Evolutionary conservation across 2,329 filamentous ascomycete species (phyloP).

Genomic region (Claviceps pusilla): DNA sequence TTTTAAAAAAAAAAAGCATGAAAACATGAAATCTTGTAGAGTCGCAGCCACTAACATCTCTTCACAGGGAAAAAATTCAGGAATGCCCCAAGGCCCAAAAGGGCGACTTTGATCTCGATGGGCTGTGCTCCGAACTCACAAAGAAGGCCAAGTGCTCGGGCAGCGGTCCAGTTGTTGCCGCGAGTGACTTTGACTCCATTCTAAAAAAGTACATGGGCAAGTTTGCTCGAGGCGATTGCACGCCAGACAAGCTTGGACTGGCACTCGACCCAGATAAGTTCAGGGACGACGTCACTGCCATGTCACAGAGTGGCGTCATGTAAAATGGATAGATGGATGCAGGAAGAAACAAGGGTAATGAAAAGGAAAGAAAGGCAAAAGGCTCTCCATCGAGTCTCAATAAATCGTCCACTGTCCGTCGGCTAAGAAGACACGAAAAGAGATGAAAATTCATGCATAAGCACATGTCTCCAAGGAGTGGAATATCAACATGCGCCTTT

Average conservation of each 20-base stretch:
- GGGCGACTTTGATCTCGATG: slow-evolving; percentile 86
- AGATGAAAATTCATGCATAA: too few species aligned
- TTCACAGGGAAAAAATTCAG: slow-evolving; percentile 71
- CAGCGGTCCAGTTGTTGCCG: slow-evolving; percentile 73
- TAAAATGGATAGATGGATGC: neutral
- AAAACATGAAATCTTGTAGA: neutral
- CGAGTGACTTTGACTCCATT: slow-evolving; percentile 74
- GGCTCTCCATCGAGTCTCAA: too few species aligned
- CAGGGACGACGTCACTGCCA: slow-evolving; percentile 5
- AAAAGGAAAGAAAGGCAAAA: neutral
- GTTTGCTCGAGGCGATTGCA: slow-evolving; percentile 19
- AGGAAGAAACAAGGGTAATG: too few species aligned
- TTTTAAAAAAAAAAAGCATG: neutral
- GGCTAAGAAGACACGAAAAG: too few species aligned
- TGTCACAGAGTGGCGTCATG: slow-evolving; percentile 1
- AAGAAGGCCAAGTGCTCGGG: slow-evolving; percentile 94
- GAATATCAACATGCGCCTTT: too few species aligned
- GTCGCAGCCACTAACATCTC: slow-evolving; percentile 23
- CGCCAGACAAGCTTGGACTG: slow-evolving; percentile 43
- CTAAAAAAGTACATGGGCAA: slow-evolving; percentile 49
- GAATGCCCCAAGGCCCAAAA: slow-evolving; percentile 74
- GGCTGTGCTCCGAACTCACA: slow-evolving; percentile 79
- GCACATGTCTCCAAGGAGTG: too few species aligned
- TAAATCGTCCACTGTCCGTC: too few species aligned
- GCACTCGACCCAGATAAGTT: slow-evolving; percentile 23